phyloP scores from a whole-genome alignment of 129 eudicot species.

The Apium graveolens region DNA sequence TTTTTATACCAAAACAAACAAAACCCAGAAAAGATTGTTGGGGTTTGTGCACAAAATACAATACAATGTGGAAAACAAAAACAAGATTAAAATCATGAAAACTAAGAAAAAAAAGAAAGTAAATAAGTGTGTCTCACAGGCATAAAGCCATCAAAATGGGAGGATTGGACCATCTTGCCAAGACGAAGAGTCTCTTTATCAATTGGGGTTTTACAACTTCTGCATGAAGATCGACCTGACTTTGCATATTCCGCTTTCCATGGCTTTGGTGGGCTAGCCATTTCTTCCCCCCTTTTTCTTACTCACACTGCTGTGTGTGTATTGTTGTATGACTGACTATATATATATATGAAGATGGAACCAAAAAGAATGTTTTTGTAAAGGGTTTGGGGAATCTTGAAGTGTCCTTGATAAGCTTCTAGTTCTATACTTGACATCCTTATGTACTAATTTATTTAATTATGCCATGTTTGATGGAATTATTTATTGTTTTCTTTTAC shows the following conservation, averaged over 20 bases:
- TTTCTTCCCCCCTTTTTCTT: slow-evolving; percentile 18
- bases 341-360: neutral
- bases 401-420: slow-evolving; percentile 6
- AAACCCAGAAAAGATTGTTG: slow-evolving; percentile 6
- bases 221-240: slow-evolving; percentile 78
- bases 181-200: slow-evolving; percentile 59
- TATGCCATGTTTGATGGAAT: too few relatives aligned
- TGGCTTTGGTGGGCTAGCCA: slow-evolving; percentile 84
- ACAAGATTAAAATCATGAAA: neutral
- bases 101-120: neutral
- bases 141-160: slow-evolving; percentile 85
- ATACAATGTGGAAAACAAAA: neutral
- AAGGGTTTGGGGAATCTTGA: neutral
- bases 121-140: slow-evolving; percentile 37
- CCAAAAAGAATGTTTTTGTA: neutral
- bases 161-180: slow-evolving; percentile 78
- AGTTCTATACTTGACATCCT: too few relatives aligned
- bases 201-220: slow-evolving; percentile 61
- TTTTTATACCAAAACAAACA: neutral
- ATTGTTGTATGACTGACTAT: neutral
- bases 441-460: too few relatives aligned
- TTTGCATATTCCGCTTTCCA: slow-evolving; percentile 96
- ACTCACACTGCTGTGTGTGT: neutral
- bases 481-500: too few relatives aligned
- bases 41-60: neutral